Evolutionary conservation across 2,329 filamentous ascomycete genomes (phyloP).

Genomic region (Fusarium sp.): DNA sequence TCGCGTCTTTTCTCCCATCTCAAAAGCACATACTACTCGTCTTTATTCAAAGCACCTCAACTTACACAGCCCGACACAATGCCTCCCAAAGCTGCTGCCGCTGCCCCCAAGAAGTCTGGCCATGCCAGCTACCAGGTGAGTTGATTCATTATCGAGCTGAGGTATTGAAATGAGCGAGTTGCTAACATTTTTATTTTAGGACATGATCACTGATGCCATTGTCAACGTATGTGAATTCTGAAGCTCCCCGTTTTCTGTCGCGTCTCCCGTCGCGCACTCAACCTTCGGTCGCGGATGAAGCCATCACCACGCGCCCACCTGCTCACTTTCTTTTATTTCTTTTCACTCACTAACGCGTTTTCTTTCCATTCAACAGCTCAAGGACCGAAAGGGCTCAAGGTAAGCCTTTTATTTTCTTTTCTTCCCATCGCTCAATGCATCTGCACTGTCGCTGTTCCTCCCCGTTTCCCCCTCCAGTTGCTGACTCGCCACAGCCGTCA

Average conservation of each 20-base stretch:
- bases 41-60: constrained; percentile 35
- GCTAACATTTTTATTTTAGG: constrained; percentile 55
- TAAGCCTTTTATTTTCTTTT: constrained; percentile 40
- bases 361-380: constrained; percentile 62
- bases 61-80: constrained; percentile 58
- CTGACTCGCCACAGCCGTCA: constrained; percentile 62
- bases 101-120: constrained; percentile 61
- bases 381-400: constrained; percentile 71
- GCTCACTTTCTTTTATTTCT: constrained; percentile 22
- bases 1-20: constrained; percentile 48
- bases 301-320: constrained; percentile 37
- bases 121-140: constrained; percentile 72
- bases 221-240: constrained; percentile 64
- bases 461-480: neutral
- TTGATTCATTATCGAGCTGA: constrained; percentile 34
- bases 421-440: constrained; percentile 17
- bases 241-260: constrained; percentile 52
- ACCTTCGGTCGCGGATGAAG: constrained; percentile 42
- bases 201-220: constrained; percentile 74
- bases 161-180: constrained; percentile 1
- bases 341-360: constrained; percentile 59
- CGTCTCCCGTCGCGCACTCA: constrained; percentile 51
- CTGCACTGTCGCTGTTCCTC: constrained; percentile 14
- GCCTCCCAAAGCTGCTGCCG: constrained; percentile 71
- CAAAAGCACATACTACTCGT: constrained; percentile 23